These are phyloP conservation scores for Citrus trifoliata DNA, from an alignment of 345 rosid species.

Conservation along the genomic window DNA sequence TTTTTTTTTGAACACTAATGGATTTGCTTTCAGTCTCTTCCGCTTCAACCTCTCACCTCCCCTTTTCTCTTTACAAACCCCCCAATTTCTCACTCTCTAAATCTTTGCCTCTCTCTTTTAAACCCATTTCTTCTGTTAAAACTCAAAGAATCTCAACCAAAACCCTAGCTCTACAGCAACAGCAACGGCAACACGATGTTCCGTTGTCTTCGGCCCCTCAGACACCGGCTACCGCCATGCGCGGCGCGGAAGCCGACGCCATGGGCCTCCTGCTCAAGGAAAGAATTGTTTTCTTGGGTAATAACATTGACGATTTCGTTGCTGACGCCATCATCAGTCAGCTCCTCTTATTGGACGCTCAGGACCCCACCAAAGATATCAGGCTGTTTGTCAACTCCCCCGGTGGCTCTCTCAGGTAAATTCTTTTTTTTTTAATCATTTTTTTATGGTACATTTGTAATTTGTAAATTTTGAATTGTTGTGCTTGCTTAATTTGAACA, in stretches of 20 bases:
- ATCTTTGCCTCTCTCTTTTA: slow-evolving; percentile 21
- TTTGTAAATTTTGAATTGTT: not conserved
- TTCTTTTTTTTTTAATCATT: not conserved
- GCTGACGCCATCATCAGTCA: slow-evolving; percentile 91
- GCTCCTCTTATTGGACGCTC: slow-evolving; percentile 82
- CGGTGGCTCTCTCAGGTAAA: slow-evolving; percentile 91
- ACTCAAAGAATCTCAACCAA: slow-evolving; percentile 28
- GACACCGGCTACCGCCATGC: slow-evolving; percentile 61
- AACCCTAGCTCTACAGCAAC: slow-evolving; percentile 23
- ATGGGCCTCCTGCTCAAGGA: slow-evolving; percentile 86
- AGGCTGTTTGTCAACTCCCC: slow-evolving; percentile 80
- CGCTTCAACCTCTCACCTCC: slow-evolving; percentile 31
- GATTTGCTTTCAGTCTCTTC: slow-evolving; percentile 47
- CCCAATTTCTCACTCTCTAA: slow-evolving; percentile 20
- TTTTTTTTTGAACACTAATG: slow-evolving; percentile 15
- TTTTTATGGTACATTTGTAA: not conserved
- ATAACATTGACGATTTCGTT: slow-evolving; percentile 68
- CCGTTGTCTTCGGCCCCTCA: slow-evolving; percentile 36
- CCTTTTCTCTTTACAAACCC: slow-evolving; percentile 20
- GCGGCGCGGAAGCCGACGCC: slow-evolving; percentile 75
- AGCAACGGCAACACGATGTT: not conserved
- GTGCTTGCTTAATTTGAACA: not conserved
- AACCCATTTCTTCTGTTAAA: slow-evolving; percentile 29
- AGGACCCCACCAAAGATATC: slow-evolving; percentile 84
- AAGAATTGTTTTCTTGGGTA: slow-evolving; percentile 81